Conservation (phyloP, 805 yeast genomes). For the Clavispora phyllophila region DNA sequence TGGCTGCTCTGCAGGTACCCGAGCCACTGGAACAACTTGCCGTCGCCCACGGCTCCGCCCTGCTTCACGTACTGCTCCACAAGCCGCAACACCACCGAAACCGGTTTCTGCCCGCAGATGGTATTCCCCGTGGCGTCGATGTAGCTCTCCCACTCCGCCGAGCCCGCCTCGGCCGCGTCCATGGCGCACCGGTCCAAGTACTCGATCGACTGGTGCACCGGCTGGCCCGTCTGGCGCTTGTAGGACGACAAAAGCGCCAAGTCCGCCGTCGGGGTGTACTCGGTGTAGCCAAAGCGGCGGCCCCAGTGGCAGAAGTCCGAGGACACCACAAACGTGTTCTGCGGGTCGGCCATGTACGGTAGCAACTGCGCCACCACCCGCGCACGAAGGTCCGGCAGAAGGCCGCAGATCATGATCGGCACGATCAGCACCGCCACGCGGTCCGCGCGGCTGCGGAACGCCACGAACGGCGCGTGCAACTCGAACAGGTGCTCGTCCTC, state of each 20-base stretch:
- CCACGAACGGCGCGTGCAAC: conserved; percentile 83
- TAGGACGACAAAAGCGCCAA: conserved; percentile 20
- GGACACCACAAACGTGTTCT: conserved; percentile 70
- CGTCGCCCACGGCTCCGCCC: conserved; percentile 12
- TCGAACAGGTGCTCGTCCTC: conserved; percentile 89
- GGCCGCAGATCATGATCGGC: conserved; percentile 76
- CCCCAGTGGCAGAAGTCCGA: conserved; percentile 97
- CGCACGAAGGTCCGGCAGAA: conserved; percentile 41
- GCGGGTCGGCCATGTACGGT: conserved; percentile 49
- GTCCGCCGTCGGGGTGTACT: conserved; percentile 20
- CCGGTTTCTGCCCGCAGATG: conserved; percentile 87
- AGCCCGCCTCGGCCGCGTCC: conserved; percentile 52
- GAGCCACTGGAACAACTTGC: conserved; percentile 55
- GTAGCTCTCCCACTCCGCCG: conserved; percentile 59
- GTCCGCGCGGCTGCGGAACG: conserved; percentile 38
- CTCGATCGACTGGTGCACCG: conserved; percentile 60
- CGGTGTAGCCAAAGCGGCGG: conserved; percentile 39
- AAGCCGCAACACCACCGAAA: conserved; percentile 55
- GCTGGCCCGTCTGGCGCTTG: conserved; percentile 21
- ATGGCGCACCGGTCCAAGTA: conserved; percentile 67
- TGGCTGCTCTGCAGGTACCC: conserved; percentile 74
- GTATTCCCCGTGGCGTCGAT: conserved; percentile 75
- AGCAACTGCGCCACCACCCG: conserved; percentile 44
- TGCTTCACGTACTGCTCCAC: conserved; percentile 34
- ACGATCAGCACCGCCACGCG: conserved; percentile 46